These are phyloP conservation scores for Cyclospora cayetanensis DNA, from an alignment of 169 alveolate species.

Conservation along the genomic window DNA sequence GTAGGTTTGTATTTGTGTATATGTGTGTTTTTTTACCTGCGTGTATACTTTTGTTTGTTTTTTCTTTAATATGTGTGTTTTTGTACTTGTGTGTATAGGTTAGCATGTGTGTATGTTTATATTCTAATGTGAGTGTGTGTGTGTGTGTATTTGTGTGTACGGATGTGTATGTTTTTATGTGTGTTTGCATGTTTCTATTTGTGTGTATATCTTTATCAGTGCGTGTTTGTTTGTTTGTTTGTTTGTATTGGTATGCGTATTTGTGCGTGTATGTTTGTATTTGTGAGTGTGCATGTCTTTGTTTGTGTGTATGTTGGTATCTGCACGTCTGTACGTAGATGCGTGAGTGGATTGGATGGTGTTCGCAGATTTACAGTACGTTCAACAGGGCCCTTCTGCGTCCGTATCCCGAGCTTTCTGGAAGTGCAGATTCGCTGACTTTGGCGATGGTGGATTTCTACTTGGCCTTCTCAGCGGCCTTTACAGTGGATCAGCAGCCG, in stretches of 20 bases:
- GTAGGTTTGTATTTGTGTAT: no score
- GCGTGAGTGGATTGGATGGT: not conserved
- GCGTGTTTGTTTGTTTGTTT: not conserved
- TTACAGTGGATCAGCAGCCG: conserved; percentile 96
- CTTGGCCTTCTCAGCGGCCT: conserved; percentile 89
- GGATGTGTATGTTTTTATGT: no score
- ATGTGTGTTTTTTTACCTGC: not conserved
- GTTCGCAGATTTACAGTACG: conserved; percentile 91
- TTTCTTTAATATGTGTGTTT: not conserved
- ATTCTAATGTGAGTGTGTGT: no score
- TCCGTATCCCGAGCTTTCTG: conserved; percentile 72
- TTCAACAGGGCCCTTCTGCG: conserved; percentile 95
- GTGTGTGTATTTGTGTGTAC: no score
- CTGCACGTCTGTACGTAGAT: not conserved
- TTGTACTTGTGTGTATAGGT: not conserved
- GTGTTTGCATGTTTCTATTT: not conserved
- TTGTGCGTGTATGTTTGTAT: not conserved
- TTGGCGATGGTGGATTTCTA: conserved; percentile 98
- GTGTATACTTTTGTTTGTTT: not conserved
- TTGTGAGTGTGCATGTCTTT: not conserved
- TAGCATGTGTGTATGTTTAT: not conserved
- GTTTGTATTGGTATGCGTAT: not conserved
- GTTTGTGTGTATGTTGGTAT: not conserved
- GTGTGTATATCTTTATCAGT: no score
- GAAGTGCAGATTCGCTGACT: conserved; percentile 92